Conservation (phyloP, 768 basidiomycete species). For the Pleurotus citrinopileatus region DNA sequence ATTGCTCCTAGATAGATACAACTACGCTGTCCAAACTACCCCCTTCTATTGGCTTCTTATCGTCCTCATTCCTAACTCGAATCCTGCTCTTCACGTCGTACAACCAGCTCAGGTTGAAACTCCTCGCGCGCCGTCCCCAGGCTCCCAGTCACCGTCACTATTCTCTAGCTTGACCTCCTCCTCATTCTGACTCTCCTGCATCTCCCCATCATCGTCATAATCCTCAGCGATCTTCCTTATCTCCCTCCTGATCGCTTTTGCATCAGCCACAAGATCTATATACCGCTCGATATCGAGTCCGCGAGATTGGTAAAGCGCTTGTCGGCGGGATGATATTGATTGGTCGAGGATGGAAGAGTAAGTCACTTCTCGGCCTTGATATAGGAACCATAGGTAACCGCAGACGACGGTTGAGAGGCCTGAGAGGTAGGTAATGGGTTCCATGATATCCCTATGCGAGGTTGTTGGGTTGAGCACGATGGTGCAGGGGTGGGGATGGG, state of each 20-base stretch:
- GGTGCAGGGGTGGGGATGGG: too few relatives aligned
- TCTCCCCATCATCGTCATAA: constrained; percentile 43
- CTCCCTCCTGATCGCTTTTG: constrained; percentile 45
- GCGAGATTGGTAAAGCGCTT: constrained; percentile 50
- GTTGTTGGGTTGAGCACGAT: too few relatives aligned
- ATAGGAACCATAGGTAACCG: constrained; percentile 63
- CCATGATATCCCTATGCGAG: constrained; percentile 61
- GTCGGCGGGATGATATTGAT: constrained; percentile 55
- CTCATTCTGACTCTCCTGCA: constrained; percentile 25
- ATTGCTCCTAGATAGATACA: too few relatives aligned
- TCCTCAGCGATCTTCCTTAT: constrained; percentile 59
- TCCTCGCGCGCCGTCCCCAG: too few relatives aligned
- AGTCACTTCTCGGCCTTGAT: constrained; percentile 61
- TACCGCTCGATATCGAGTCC: constrained; percentile 63
- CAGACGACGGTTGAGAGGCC: constrained; percentile 58
- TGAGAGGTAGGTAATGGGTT: constrained; percentile 67
- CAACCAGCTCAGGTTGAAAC: too few relatives aligned
- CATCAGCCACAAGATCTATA: constrained; percentile 51
- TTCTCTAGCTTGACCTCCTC: too few relatives aligned
- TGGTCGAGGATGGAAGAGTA: constrained; percentile 61
- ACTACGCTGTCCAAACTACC: too few relatives aligned
- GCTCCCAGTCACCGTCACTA: too few relatives aligned
- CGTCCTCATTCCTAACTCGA: too few relatives aligned
- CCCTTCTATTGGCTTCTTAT: too few relatives aligned
- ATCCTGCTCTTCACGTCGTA: too few relatives aligned